phyloP scores from a whole-genome alignment of 2,329 filamentous ascomycete species.

The Nannizzia gypsea region DNA sequence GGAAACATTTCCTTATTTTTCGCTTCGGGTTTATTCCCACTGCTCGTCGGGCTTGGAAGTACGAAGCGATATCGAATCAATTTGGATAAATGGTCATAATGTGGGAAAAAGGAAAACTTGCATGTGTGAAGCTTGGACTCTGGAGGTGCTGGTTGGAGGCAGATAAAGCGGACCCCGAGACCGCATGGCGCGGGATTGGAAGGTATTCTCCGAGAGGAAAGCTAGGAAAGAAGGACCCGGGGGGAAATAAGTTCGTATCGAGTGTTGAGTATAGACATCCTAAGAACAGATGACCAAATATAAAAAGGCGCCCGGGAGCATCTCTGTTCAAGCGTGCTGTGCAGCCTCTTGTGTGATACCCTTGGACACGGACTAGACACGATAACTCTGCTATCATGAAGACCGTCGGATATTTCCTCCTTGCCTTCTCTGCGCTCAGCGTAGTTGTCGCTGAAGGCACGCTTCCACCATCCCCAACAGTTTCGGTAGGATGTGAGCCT shows the following conservation, averaged over 20 bases:
- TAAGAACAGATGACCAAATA: neutral
- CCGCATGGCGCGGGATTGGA: neutral
- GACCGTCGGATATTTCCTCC: neutral
- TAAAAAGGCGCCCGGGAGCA: neutral
- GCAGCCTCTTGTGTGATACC: neutral
- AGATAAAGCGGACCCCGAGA: neutral
- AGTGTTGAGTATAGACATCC: neutral
- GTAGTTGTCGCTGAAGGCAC: slow-evolving; percentile 13
- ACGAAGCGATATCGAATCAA: neutral
- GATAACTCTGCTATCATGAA: neutral
- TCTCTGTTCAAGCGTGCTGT: neutral
- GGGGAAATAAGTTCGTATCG: neutral
- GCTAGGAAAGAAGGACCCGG: slow-evolving; percentile 2
- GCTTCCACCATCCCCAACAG: slow-evolving; percentile 24
- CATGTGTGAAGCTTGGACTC: neutral
- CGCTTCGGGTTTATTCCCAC: neutral
- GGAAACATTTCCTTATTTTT: neutral
- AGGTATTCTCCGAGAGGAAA: neutral
- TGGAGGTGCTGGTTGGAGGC: neutral
- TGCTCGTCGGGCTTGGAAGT: neutral
- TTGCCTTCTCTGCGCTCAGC: slow-evolving; percentile 7
- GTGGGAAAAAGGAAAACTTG: neutral
- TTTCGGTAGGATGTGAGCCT: slow-evolving; percentile 16
- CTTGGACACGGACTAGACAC: neutral
- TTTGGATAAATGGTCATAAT: neutral